Conservation (phyloP, 2,329 filamentous ascomycete species). For the Ampelomyces quisqualis region DNA sequence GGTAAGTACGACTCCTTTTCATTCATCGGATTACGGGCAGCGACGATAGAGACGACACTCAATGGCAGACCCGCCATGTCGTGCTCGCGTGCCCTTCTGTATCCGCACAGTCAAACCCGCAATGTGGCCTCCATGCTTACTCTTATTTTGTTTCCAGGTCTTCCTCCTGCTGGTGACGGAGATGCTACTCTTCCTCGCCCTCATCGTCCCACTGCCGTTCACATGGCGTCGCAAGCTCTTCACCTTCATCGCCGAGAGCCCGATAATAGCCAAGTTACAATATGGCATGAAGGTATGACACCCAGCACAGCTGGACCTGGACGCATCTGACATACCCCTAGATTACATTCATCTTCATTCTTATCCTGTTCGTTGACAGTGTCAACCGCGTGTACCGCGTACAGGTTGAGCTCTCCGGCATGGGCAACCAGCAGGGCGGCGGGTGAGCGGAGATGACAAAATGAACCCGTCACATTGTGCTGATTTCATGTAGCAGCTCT, state of each 20-base stretch:
- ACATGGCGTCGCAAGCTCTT: constrained; percentile 82
- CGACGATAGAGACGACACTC: constrained; percentile 1
- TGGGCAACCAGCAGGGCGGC: constrained; percentile 61
- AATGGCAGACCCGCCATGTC: constrained; percentile 6
- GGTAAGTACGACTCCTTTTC: constrained; percentile 49
- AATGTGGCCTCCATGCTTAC: constrained; percentile 32
- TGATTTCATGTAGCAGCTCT: constrained; percentile 54
- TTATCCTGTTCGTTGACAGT: constrained; percentile 96
- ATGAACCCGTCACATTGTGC: constrained; percentile 3
- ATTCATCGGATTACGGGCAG: neutral
- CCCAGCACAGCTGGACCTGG: no score
- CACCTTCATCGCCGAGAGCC: constrained; percentile 92
- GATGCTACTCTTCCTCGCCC: constrained; percentile 77
- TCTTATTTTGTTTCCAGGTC: constrained; percentile 57
- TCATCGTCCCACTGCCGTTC: constrained; percentile 88
- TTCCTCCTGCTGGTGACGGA: constrained; percentile 80
- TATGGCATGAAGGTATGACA: constrained; percentile 81
- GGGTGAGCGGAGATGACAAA: constrained; percentile 50
- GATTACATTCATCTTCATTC: constrained; percentile 98
- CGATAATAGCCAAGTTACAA: constrained; percentile 83
- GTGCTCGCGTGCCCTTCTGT: constrained; percentile 9
- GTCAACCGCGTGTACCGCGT: constrained; percentile 96
- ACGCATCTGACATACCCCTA: constrained; percentile 34
- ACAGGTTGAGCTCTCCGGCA: constrained; percentile 78
- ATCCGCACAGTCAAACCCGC: neutral